phyloP scores from a whole-genome alignment of 2,329 filamentous ascomycete species.

The Escovopsis sp. region DNA sequence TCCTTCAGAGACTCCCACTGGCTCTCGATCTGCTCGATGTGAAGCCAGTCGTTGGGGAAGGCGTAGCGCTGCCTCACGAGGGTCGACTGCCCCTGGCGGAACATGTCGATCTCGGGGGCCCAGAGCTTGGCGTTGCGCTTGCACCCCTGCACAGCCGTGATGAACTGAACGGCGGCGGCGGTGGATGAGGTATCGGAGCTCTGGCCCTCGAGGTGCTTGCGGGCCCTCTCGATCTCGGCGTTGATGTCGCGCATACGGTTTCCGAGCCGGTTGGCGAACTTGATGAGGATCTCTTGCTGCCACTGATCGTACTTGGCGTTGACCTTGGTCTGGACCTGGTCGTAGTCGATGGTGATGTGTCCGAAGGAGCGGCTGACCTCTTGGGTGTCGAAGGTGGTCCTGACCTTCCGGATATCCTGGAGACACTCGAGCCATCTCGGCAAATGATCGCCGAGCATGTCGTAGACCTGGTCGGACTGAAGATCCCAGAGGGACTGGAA shows the following conservation, averaged over 20 bases:
- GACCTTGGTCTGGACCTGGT: constrained; percentile 96
- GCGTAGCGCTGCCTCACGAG: constrained; percentile 85
- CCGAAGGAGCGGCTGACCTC: constrained; percentile 88
- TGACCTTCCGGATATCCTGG: constrained; percentile 92
- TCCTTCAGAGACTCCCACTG: constrained; percentile 93
- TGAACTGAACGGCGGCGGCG: constrained; percentile 93
- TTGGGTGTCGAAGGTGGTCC: constrained; percentile 92
- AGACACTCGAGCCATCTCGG: constrained; percentile 87
- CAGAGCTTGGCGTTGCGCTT: constrained; percentile 86
- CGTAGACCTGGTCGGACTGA: constrained; percentile 89
- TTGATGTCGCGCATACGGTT: constrained; percentile 86
- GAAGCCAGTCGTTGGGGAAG: constrained; percentile 85
- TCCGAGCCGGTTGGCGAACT: constrained; percentile 81
- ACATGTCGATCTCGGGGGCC: constrained; percentile 92
- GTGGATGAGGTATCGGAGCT: constrained; percentile 90
- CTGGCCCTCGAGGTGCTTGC: constrained; percentile 80
- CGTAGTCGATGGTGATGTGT: constrained; percentile 90
- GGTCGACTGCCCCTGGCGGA: constrained; percentile 89
- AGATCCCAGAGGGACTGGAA: constrained; percentile 98
- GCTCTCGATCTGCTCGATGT: constrained; percentile 89
- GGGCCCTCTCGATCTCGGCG: constrained; percentile 78
- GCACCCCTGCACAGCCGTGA: constrained; percentile 93
- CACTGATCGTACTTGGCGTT: constrained; percentile 99
- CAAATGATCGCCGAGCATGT: constrained; percentile 78
- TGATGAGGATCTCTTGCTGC: constrained; percentile 92